phyloP scores from a whole-genome alignment of 495 filamentous ascomycete species.

The Friedmanniomyces simplex region DNA sequence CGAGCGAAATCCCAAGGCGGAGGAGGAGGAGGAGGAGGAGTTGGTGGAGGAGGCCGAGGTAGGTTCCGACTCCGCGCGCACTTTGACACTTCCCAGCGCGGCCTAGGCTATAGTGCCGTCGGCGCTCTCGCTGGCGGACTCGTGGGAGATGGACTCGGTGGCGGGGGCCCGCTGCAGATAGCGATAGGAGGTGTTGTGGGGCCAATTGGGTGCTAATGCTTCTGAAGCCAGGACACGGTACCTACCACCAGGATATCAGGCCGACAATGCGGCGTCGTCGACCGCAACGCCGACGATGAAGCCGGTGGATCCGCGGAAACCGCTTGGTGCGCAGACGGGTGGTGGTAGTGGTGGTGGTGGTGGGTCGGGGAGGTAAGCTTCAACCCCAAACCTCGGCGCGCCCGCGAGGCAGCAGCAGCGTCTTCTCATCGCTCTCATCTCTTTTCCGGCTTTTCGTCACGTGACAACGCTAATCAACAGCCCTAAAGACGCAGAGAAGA shows the following conservation, averaged over 20 bases:
- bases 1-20: constrained; percentile 1
- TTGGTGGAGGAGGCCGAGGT: constrained; percentile 7
- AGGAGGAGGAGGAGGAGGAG: no score
- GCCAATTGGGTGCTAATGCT: constrained; percentile 11
- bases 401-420: no score
- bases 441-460: no score
- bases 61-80: constrained; percentile 9
- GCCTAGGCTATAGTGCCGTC: no score
- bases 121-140: no score
- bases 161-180: constrained; percentile 3
- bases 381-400: not conserved
- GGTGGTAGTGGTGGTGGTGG: not conserved
- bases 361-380: not conserved
- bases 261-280: not conserved
- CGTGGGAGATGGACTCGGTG: constrained; percentile 7
- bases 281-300: not conserved
- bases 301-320: constrained; percentile 6
- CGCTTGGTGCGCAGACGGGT: not conserved
- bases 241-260: constrained; percentile 1
- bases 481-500: not conserved
- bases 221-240: constrained; percentile 13
- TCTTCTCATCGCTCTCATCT: no score
- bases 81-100: no score
- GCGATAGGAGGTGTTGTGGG: constrained; percentile 11
- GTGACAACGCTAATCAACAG: no score